Conservation (phyloP, 495 filamentous ascomycete genomes). For the Podospora australis region DNA sequence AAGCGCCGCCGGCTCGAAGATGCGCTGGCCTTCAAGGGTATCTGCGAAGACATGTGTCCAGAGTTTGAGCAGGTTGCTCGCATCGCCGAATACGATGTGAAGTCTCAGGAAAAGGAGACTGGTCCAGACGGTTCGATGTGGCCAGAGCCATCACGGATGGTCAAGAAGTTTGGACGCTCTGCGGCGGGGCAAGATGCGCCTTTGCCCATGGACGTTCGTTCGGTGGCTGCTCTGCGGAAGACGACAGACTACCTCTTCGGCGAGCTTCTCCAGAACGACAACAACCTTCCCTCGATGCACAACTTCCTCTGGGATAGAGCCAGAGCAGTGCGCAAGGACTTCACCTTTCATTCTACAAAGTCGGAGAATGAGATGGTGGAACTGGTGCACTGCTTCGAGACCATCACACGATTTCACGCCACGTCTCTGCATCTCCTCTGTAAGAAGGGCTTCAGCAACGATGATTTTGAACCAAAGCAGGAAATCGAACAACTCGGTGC, state of each 20-base stretch:
- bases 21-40: conserved; percentile 81
- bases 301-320: conserved; percentile 94
- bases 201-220: conserved; percentile 85
- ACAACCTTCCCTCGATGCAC: conserved; percentile 62
- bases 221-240: conserved; percentile 63
- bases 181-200: conserved; percentile 89
- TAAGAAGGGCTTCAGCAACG: conserved; percentile 50
- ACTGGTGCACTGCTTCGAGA: conserved; percentile 77
- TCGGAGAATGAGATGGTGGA: conserved; percentile 53
- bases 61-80: conserved; percentile 78
- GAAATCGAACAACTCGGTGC: conserved; percentile 90
- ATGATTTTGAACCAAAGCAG: conserved; percentile 79
- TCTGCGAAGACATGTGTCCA: conserved; percentile 90
- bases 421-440: conserved; percentile 79
- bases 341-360: conserved; percentile 75
- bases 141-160: conserved; percentile 37
- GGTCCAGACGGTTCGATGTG: conserved; percentile 31
- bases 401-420: conserved; percentile 88
- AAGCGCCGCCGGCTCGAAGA: conserved; percentile 72
- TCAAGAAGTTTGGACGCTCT: conserved; percentile 85
- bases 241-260: conserved; percentile 80
- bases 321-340: conserved; percentile 85
- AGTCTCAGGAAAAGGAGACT: conserved; percentile 42
- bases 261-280: conserved; percentile 58
- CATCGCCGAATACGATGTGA: conserved; percentile 59